Percentiles rank a stretch among this genome's conserved stretches.
phyloP scores from a whole-genome alignment of 495 filamentous ascomycete species.

The Lophiostoma macrostomum region DNA sequence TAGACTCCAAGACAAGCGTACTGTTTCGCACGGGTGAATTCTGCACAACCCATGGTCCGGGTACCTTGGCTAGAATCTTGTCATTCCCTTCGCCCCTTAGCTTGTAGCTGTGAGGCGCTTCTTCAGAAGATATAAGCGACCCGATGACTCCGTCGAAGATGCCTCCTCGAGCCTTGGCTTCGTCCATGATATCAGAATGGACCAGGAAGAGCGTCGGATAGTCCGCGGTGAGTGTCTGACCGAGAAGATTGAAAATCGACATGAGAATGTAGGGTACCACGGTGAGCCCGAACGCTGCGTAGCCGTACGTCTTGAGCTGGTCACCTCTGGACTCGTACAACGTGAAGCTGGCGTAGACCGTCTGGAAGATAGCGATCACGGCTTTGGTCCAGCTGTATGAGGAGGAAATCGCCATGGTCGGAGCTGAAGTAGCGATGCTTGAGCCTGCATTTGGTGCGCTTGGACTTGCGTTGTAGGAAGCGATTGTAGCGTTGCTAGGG shows the following conservation, averaged over 20 bases:
- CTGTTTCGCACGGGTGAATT: too few relatives aligned
- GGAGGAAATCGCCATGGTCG: background rate
- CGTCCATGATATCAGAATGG: slow-evolving; percentile 45
- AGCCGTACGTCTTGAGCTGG: slow-evolving; percentile 45
- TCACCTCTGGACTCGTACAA: slow-evolving; percentile 41
- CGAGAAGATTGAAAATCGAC: slow-evolving; percentile 63
- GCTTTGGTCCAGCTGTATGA: slow-evolving; percentile 39
- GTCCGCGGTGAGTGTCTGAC: slow-evolving; percentile 39
- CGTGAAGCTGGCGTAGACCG: slow-evolving; percentile 41
- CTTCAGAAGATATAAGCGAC: too few relatives aligned
- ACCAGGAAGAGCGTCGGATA: slow-evolving; percentile 47
- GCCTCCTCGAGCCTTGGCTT: slow-evolving; percentile 32
- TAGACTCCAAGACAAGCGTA: too few relatives aligned
- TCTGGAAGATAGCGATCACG: slow-evolving; percentile 43
- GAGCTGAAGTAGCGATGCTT: too few relatives aligned
- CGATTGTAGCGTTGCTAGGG: slow-evolving; percentile 20
- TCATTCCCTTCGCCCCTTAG: background rate
- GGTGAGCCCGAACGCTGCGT: slow-evolving; percentile 47
- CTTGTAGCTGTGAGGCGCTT: background rate
- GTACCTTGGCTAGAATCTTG: too few relatives aligned
- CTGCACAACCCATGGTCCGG: too few relatives aligned
- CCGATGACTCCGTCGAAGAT: slow-evolving; percentile 4
- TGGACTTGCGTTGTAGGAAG: background rate
- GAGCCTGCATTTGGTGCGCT: background rate
- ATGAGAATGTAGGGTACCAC: slow-evolving; percentile 61